Conservation (phyloP, 2,329 filamentous ascomycete genomes). For the Pezicula carpinea region DNA sequence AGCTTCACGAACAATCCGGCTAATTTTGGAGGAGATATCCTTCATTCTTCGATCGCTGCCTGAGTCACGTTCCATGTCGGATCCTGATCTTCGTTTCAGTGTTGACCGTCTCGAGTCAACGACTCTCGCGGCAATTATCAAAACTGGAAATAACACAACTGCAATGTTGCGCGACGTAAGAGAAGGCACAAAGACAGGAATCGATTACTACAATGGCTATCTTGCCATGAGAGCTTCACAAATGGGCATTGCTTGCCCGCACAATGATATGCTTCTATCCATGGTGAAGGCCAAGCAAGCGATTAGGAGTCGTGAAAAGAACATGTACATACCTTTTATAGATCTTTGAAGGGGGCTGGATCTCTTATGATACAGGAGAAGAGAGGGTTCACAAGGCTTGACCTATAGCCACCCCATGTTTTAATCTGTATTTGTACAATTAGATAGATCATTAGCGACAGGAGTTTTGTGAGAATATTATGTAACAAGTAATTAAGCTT, state of each 20-base stretch:
- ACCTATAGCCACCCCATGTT: background rate
- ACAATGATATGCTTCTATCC: slow-evolving; percentile 69
- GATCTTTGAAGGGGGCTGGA: background rate
- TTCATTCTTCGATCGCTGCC: slow-evolving; percentile 69
- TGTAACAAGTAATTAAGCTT: background rate
- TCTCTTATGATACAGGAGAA: background rate
- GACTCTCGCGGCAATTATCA: slow-evolving; percentile 47
- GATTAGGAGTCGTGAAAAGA: slow-evolving; percentile 19
- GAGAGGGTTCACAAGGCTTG: background rate
- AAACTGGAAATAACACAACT: slow-evolving; percentile 48
- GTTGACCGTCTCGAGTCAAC: slow-evolving; percentile 57
- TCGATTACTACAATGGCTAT: slow-evolving; percentile 86
- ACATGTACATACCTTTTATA: slow-evolving; percentile 24
- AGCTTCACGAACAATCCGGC: slow-evolving; percentile 61
- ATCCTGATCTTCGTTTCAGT: slow-evolving; percentile 51
- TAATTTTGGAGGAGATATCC: slow-evolving; percentile 70
- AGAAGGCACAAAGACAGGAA: slow-evolving; percentile 61
- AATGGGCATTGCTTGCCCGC: slow-evolving; percentile 64
- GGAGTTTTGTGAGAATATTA: background rate
- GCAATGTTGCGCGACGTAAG: slow-evolving; percentile 63
- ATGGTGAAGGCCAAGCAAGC: slow-evolving; percentile 67
- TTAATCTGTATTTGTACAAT: slow-evolving; percentile 7
- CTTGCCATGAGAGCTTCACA: slow-evolving; percentile 69
- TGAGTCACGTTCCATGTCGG: slow-evolving; percentile 58
- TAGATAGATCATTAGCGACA: slow-evolving; percentile 2